Base-by-base conservation (phyloP, 257 asterid species). In the Leonotis leonurus region DNA sequence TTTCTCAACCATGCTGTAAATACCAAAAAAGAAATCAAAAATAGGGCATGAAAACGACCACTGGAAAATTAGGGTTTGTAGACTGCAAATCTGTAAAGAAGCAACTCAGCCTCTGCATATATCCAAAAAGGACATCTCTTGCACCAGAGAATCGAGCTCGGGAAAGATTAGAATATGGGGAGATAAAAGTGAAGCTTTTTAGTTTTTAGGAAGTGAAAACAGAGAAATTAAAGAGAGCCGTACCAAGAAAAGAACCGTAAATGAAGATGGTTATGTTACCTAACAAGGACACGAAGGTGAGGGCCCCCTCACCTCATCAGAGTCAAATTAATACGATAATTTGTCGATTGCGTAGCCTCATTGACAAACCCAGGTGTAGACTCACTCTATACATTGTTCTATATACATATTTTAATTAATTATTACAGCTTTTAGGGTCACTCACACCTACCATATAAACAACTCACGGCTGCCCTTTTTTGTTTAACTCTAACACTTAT, bases 291-390 rank as follows among this genome's bases (percentile, higher is more conserved):
- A 69, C 81, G 77, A 37, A 7, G 61, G 46, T 2, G 8, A 70
- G 77, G 81, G 81, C 8, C 75, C 81, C 80, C 71, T 44, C 64
- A 6, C 62, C 25, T 51, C 16, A n/a, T 52, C 26, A 36, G 60
- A 21, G 17, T 43, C 2, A n/a, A 53, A 62, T 62, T 13, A 54
- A 30, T 6, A 8, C 12, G 29, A 3, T 37, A 49, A 45, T 62
- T 60, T 75, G 84, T 76, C 82, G 57, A 43, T 73, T 55, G 71
- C 73, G 68, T 64, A 70, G 79, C 67, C 46, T 14, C 36, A 57
- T 65, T 41, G 76, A 56, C 66, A 75, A 75, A 21, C 17, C 69
- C 76, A 52, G 77, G 14, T 21, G n/a, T 46, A 14, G 48, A 40
- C 46, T 46, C 46, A 11, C 17, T 40, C 48, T 5, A n/a, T 41